Evolutionary conservation across 345 rosid species (phyloP).

Genomic region (Reutealis trisperma): DNA sequence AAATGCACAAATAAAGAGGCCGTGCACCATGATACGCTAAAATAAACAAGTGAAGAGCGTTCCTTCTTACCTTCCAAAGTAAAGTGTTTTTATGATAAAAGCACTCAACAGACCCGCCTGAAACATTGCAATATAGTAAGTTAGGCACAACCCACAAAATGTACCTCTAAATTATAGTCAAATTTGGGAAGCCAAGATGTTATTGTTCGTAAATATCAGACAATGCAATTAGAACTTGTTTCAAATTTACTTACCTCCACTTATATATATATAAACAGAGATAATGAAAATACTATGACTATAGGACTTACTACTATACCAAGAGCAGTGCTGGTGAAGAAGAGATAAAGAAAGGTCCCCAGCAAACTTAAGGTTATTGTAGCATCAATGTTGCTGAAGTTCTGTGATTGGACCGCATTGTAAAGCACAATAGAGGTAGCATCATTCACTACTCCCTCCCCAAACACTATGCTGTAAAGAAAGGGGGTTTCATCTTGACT

Average conservation of each 20-base stretch:
- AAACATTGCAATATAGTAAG: conserved; percentile 17
- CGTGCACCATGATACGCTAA: background rate
- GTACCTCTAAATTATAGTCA: no score
- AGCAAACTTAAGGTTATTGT: conserved; percentile 42
- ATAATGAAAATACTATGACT: background rate
- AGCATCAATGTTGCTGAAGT: conserved; percentile 39
- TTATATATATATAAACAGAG: background rate
- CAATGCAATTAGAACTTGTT: no score
- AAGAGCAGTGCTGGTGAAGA: conserved; percentile 59
- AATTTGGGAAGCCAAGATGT: no score
- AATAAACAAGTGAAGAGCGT: background rate
- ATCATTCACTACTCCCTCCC: conserved; percentile 83
- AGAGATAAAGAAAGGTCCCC: conserved; percentile 66
- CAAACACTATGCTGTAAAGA: conserved; percentile 72
- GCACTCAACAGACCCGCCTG: conserved; percentile 69
- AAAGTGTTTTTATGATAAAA: conserved; percentile 63
- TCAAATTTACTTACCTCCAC: background rate
- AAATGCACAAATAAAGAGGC: background rate
- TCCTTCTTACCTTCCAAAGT: conserved; percentile 53
- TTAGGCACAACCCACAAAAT: conserved; percentile 6
- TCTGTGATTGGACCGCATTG: conserved; percentile 59
- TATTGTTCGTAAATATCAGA: no score
- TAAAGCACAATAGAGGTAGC: conserved; percentile 77
- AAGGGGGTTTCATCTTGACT: conserved; percentile 80
- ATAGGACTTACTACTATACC: conserved; percentile 55